Evolutionary conservation across 805 yeast genomes (phyloP), one percentile per base, ranked within the genome.

Genomic region (Debaryomyces prosopidis): DNA sequence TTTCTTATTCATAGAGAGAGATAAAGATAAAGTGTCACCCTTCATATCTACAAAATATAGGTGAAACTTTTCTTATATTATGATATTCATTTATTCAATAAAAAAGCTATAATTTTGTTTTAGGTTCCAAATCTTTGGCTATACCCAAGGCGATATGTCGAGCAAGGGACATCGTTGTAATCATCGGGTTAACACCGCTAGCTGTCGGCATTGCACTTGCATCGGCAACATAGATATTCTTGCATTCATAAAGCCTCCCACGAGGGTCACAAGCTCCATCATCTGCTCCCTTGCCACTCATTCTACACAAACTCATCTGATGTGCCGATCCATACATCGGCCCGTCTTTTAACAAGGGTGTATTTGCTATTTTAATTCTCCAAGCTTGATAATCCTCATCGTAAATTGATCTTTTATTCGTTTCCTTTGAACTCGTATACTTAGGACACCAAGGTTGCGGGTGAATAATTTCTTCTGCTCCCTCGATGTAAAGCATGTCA

Each of bases 111-210:
- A 66, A 54, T 50, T 57, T 65, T 10, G 66, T 54, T 15, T 49
- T 36, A 12, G 58, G 55, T 39, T 51, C 48, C 53, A 68, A 59
- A 31, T 65, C 71, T 39, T 68, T 63, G 14, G 58, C 65, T 28
- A 78, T 54, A 17, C 60, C 69, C 27, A 64, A 61, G 2, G 76
- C 60, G 28, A 77, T 65, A 17, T 71, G 69, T 40, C 76, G 63
- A 5, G 81, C 72, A 18, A 74, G 54, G 2, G 82, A 64, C 77
- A 78, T 68, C 30, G 73, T 66, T 2, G 77, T 40, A 23, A 77
- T 60, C 83, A 78, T 78, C 6, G 83, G 82, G 51, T 78, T 78
- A 33, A 70, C 79, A 2, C 83, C 83, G 26, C 76, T 69, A 0
- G 82, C 82, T 1, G 77, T 60, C 5, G 82, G 82, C 63, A 77